Percentiles rank a stretch among this genome's conserved stretches.
These are phyloP conservation scores for Monosporascus sp. DNA, from an alignment of 2,329 filamentous ascomycete genomes.

Conservation along the genomic window DNA sequence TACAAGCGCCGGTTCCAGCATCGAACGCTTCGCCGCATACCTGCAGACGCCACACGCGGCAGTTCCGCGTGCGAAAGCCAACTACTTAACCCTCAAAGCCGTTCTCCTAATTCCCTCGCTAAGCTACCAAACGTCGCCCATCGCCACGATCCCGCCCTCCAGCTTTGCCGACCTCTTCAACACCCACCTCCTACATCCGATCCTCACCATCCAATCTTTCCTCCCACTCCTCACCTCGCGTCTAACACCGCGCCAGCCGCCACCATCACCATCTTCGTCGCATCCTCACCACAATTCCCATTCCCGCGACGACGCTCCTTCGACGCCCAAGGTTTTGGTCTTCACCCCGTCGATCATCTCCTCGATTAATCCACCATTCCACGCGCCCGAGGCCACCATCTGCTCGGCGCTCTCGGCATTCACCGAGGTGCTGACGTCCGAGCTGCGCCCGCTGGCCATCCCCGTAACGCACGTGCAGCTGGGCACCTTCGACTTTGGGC, in stretches of 20 bases:
- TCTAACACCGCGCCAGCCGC: conserved; percentile 36
- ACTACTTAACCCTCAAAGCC: conserved; percentile 71
- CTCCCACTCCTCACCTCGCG: conserved; percentile 69
- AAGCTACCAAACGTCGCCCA: conserved; percentile 74
- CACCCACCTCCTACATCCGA: conserved; percentile 83
- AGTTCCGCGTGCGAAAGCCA: conserved; percentile 68
- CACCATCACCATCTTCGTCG: conserved; percentile 20
- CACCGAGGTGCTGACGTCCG: conserved; percentile 71
- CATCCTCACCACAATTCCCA: background rate
- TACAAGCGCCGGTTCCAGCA: conserved; percentile 60
- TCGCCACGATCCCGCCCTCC: conserved; percentile 78
- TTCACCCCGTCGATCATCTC: conserved; percentile 77
- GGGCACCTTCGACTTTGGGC: conserved; percentile 80
- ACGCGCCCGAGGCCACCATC: conserved; percentile 81
- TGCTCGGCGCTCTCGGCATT: conserved; percentile 84
- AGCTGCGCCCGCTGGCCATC: conserved; percentile 70
- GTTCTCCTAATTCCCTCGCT: conserved; percentile 79
- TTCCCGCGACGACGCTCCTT: conserved; percentile 33
- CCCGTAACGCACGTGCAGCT: conserved; percentile 84
- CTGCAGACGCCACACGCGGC: conserved; percentile 72
- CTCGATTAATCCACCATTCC: conserved; percentile 73
- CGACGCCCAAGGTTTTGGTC: conserved; percentile 64
- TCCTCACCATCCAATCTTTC: conserved; percentile 83
- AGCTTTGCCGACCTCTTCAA: conserved; percentile 88
- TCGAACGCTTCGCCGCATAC: conserved; percentile 65